These are phyloP conservation scores for Ceratocystis colombiana DNA, from an alignment of 2,329 filamentous ascomycete genomes.

Conservation along the genomic window DNA sequence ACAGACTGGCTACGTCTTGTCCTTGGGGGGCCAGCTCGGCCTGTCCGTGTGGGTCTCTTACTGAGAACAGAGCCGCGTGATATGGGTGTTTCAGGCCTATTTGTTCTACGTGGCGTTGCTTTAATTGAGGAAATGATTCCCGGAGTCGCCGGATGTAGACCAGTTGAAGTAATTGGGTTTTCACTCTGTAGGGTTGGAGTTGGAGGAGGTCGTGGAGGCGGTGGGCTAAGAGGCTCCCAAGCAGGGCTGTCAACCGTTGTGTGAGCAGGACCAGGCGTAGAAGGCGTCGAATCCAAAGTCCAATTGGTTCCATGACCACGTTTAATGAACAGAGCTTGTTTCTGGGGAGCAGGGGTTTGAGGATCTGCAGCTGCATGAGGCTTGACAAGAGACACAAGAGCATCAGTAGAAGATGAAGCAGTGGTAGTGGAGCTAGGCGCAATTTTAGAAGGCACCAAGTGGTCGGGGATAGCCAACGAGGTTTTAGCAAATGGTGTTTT, in stretches of 20 bases:
- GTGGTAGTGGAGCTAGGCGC: not conserved
- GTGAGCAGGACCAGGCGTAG: slow-evolving; percentile 41
- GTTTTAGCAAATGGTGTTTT: slow-evolving; percentile 22
- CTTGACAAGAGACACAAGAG: slow-evolving; percentile 1
- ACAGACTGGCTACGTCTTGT: slow-evolving; percentile 40
- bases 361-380: slow-evolving; percentile 6
- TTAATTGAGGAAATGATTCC: slow-evolving; percentile 19
- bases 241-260: slow-evolving; percentile 42
- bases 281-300: slow-evolving; percentile 47
- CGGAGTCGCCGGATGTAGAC: slow-evolving; percentile 31
- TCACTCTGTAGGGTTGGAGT: slow-evolving; percentile 30
- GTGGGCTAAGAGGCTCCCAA: slow-evolving; percentile 42
- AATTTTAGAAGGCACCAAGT: slow-evolving; percentile 17
- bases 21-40: slow-evolving; percentile 23
- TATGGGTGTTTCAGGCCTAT: slow-evolving; percentile 24
- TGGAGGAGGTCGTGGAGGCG: slow-evolving; percentile 15
- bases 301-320: slow-evolving; percentile 47
- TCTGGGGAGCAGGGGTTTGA: slow-evolving; percentile 18
- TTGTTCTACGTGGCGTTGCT: slow-evolving; percentile 20
- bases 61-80: slow-evolving; percentile 18
- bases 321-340: slow-evolving; percentile 28
- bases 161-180: slow-evolving; percentile 32
- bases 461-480: slow-evolving; percentile 17
- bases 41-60: slow-evolving; percentile 19
- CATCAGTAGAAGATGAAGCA: not conserved